These are phyloP conservation scores for Leishmania martiniquensis DNA, from an alignment of 208 protist genomes.

Conservation along the genomic window DNA sequence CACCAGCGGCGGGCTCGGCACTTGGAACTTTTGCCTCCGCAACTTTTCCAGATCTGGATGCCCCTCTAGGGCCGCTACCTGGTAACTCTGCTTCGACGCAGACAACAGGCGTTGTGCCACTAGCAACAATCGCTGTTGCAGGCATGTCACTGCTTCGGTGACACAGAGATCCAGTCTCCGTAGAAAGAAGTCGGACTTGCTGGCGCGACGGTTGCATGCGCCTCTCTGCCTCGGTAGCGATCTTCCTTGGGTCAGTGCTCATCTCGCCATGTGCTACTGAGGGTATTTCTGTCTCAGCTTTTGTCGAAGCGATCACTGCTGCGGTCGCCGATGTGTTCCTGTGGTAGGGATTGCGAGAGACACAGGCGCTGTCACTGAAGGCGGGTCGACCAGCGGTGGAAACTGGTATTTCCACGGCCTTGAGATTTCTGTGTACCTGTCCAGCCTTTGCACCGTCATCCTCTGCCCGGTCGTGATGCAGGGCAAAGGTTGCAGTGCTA, in stretches of 20 bases:
- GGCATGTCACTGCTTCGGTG: neutral
- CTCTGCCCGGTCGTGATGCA: neutral
- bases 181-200: neutral
- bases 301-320: neutral
- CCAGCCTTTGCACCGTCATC: neutral
- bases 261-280: neutral
- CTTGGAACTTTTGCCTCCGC: constrained; percentile 5
- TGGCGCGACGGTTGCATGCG: neutral
- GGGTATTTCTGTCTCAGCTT: neutral
- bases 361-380: neutral
- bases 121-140: neutral
- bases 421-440: neutral
- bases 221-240: neutral
- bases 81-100: neutral
- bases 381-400: neutral
- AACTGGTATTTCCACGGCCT: neutral
- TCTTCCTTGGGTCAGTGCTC: neutral
- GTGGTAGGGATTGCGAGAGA: neutral
- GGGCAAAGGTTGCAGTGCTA: neutral
- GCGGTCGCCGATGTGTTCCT: neutral
- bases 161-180: neutral
- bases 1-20: neutral
- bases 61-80: neutral
- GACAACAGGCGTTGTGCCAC: neutral
- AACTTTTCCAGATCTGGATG: neutral